These are phyloP conservation scores for Candida mattraensis DNA, from an alignment of 805 yeast species.

Conservation along the genomic window DNA sequence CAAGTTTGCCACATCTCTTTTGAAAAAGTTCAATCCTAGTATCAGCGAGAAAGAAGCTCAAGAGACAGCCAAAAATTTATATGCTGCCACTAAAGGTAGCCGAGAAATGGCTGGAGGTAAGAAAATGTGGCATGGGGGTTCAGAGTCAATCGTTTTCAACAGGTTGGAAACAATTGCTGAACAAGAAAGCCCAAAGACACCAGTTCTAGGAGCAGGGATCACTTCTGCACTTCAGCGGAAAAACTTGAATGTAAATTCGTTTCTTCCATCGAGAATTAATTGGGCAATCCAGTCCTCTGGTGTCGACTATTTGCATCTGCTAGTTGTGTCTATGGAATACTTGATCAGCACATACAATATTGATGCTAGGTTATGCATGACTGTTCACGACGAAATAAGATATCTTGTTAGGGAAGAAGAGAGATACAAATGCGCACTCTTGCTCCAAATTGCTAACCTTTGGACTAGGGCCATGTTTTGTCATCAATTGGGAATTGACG, in stretches of 20 bases:
- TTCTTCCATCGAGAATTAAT: constrained; percentile 86
- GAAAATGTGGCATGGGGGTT: constrained; percentile 77
- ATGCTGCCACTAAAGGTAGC: constrained; percentile 81
- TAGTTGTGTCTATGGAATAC: constrained; percentile 86
- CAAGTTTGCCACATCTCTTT: constrained; percentile 79
- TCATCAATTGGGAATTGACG: constrained; percentile 84
- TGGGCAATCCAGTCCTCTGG: constrained; percentile 99
- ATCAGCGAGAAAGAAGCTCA: constrained; percentile 67
- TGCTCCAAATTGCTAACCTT: constrained; percentile 83
- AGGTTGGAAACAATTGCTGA: constrained; percentile 84
- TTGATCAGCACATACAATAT: constrained; percentile 61
- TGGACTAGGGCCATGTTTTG: constrained; percentile 98
- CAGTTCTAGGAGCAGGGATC: constrained; percentile 89
- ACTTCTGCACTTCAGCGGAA: constrained; percentile 74
- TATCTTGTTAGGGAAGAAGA: constrained; percentile 75
- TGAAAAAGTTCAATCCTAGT: constrained; percentile 78
- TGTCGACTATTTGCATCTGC: constrained; percentile 88
- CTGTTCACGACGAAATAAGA: constrained; percentile 95
- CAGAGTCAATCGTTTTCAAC: constrained; percentile 91
- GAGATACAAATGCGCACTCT: constrained; percentile 71
- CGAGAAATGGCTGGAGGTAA: constrained; percentile 26
- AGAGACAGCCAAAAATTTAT: constrained; percentile 62
- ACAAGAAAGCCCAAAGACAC: constrained; percentile 78
- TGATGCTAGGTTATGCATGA: constrained; percentile 74
- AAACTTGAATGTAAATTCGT: constrained; percentile 64